Evolutionary conservation across 2,329 filamentous ascomycete genomes (phyloP).

Genomic region (Tolypocladium amazonense): DNA sequence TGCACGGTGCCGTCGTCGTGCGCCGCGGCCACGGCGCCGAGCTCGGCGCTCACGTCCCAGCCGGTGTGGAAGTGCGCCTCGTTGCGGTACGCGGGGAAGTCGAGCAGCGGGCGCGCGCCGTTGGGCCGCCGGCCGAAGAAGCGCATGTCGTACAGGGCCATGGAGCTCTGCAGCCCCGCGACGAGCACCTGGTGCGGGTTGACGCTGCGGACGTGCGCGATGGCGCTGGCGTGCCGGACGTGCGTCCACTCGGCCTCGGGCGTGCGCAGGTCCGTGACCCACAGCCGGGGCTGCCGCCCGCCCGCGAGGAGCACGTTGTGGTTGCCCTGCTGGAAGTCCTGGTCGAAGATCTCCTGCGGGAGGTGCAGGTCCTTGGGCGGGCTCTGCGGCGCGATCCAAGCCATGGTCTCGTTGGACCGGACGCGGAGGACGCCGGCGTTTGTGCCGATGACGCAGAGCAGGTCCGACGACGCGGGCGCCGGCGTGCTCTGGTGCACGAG

Average conservation of each 20-base stretch:
- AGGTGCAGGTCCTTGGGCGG: slow-evolving; percentile 9
- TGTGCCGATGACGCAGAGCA: slow-evolving; percentile 37
- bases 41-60: slow-evolving; percentile 36
- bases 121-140: slow-evolving; percentile 17
- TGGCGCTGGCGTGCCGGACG: slow-evolving; percentile 24
- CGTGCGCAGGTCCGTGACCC: slow-evolving; percentile 33
- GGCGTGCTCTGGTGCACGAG: slow-evolving; percentile 29
- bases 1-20: slow-evolving; percentile 37
- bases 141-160: slow-evolving; percentile 48
- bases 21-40: slow-evolving; percentile 42
- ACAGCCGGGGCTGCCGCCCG: slow-evolving; percentile 35
- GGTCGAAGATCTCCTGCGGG: slow-evolving; percentile 31
- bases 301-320: slow-evolving; percentile 39
- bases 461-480: slow-evolving; percentile 25
- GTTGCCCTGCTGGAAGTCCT: slow-evolving; percentile 34
- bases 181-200: slow-evolving; percentile 40
- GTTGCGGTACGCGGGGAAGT: slow-evolving; percentile 41
- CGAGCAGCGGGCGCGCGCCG: slow-evolving; percentile 27
- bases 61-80: slow-evolving; percentile 35
- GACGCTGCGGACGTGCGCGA: slow-evolving; percentile 40
- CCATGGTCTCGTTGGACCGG: slow-evolving; percentile 17
- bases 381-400: slow-evolving; percentile 20
- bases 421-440: slow-evolving; percentile 33
- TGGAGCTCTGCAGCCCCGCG: slow-evolving; percentile 35
- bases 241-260: slow-evolving; percentile 21